Evolutionary conservation across 805 yeast species (phyloP).

Genomic region (Zygotorulaspora chibaensis): DNA sequence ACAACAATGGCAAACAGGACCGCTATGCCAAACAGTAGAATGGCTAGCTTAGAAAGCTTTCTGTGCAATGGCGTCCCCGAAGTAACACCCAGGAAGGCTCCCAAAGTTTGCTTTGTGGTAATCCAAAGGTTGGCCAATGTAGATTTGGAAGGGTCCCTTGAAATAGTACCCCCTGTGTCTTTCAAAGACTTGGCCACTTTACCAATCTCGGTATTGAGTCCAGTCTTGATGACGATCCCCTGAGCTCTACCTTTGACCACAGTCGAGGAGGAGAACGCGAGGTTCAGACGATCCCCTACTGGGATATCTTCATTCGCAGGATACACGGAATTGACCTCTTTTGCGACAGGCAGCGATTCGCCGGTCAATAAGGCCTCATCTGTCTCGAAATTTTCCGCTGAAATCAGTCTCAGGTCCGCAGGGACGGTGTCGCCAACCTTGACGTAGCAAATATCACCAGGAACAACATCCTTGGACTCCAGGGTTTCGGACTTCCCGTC

Average conservation of each 20-base stretch:
- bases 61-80: conserved; percentile 82
- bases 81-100: conserved; percentile 68
- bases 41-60: conserved; percentile 71
- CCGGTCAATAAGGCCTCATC: conserved; percentile 96
- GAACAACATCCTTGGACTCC: conserved; percentile 80
- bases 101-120: conserved; percentile 52
- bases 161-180: conserved; percentile 22
- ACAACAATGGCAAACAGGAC: conserved; percentile 83
- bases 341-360: conserved; percentile 82
- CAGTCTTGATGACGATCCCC: conserved; percentile 92
- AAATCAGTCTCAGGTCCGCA: conserved; percentile 81
- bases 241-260: conserved; percentile 93
- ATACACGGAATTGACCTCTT: conserved; percentile 45
- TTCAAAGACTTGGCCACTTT: conserved; percentile 82
- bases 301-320: conserved; percentile 39
- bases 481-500: conserved; percentile 68
- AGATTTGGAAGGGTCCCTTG: conserved; percentile 41
- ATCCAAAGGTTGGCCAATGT: conserved; percentile 34
- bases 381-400: conserved; percentile 71
- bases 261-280: conserved; percentile 94
- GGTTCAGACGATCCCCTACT: conserved; percentile 63
- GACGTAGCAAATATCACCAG: conserved; percentile 90
- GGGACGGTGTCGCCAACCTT: conserved; percentile 94
- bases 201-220: conserved; percentile 87
- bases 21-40: conserved; percentile 66